Evolutionary conservation across 2,329 filamentous ascomycete species (phyloP).

Genomic region (Hypoxylon sp.): DNA sequence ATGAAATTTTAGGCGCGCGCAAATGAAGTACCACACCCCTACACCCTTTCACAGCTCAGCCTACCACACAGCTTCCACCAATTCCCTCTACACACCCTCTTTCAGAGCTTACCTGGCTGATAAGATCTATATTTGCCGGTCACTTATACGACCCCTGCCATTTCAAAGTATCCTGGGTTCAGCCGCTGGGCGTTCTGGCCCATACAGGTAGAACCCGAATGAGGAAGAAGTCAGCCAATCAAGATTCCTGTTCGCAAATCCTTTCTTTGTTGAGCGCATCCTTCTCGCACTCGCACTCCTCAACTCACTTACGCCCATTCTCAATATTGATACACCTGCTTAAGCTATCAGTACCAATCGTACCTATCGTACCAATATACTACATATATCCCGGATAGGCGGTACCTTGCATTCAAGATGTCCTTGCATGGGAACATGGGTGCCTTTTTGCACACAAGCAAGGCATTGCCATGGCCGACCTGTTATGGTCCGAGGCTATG

Average conservation of each 20-base stretch:
- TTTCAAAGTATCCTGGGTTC: slow-evolving; percentile 19
- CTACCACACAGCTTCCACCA: slow-evolving; percentile 13
- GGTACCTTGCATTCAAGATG: slow-evolving; percentile 19
- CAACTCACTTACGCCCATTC: slow-evolving; percentile 15
- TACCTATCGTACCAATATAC: slow-evolving; percentile 14
- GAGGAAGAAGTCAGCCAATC: slow-evolving; percentile 45
- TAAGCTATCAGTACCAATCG: background rate
- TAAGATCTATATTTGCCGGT: slow-evolving; percentile 45
- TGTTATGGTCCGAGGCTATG: slow-evolving; percentile 20
- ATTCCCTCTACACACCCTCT: background rate
- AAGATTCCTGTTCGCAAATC: slow-evolving; percentile 29
- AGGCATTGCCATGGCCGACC: slow-evolving; percentile 35
- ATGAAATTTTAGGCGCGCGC: slow-evolving; percentile 45
- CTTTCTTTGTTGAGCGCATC: slow-evolving; percentile 33
- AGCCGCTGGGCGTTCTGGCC: slow-evolving; percentile 36
- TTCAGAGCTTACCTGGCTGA: slow-evolving; percentile 21
- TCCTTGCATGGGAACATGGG: slow-evolving; percentile 31
- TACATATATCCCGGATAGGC: slow-evolving; percentile 10
- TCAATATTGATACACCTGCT: slow-evolving; percentile 24
- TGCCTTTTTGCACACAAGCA: slow-evolving; percentile 26
- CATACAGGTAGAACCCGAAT: slow-evolving; percentile 37
- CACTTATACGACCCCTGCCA: slow-evolving; percentile 27
- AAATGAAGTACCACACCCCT: slow-evolving; percentile 41
- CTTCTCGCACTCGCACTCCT: slow-evolving; percentile 29
- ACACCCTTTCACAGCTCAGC: slow-evolving; percentile 35